Base-by-base conservation (phyloP, 148 eudicot species). In the Amaranthus palmeri region DNA sequence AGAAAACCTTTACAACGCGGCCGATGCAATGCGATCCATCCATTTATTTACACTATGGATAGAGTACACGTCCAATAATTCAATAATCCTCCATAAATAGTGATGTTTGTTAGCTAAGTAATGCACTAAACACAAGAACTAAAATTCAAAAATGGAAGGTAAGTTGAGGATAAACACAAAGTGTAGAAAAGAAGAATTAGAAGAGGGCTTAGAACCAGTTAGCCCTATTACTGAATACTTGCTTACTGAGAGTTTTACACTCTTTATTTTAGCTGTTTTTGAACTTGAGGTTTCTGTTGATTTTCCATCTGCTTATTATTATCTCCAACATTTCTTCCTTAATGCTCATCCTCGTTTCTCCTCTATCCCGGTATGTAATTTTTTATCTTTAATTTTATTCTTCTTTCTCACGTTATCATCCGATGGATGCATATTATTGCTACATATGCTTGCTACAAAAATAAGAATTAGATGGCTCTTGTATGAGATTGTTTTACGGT, bases 141-240 rank as follows among this genome's bases (percentile, higher is more conserved):
- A 25, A 25, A 25, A 25, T 0, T 25, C 0, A 25, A 25, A 25
- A 60, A 60, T 60, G 63, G 45, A 60, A 60, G 41, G 44, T 4
- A 61, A 41, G 44, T 61, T 61, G 46, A 60, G 65, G 13, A 15
- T 61, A 61, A 41, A 12, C 46, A 61, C 65, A 6, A 61, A 61
- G 41, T 6, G 3, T 10, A 60, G 11, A 60, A 2, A 12, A 60
- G 5, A 8, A 4, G 41, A 60, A 40, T 25, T 12, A 10, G 65
- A 61, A 1, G 63, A 60, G 44, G 65, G 42, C 13, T 61, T 61
- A 41, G 65, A 61, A 15, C 65, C 65, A 41, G 45, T 61, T 5
- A 61, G 65, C 42, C 65, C 65, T 10, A 61, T 46, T 6, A 41
- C 47, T 10, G 15, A 61, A 41, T 61, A 61, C 47, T 61, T 61